These are phyloP conservation scores for Dendrobium huoshanense DNA, from an alignment of 106 monocot genomes.

Conservation along the genomic window DNA sequence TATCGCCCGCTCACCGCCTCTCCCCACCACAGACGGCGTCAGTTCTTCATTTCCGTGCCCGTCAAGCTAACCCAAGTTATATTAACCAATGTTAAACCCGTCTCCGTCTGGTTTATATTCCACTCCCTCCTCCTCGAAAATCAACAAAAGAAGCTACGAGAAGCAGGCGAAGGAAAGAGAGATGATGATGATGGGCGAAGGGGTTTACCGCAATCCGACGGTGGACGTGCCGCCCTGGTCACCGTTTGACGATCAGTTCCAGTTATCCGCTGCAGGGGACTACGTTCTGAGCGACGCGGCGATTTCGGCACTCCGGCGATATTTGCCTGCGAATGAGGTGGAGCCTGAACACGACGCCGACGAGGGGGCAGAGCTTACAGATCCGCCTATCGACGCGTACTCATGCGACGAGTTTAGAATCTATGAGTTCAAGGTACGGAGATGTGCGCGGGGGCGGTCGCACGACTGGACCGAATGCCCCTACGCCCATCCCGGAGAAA, in stretches of 20 bases:
- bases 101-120: neutral
- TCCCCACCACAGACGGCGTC: neutral
- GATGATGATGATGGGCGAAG: conserved; percentile 9
- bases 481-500: conserved; percentile 27
- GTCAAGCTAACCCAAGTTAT: neutral
- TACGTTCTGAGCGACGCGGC: neutral
- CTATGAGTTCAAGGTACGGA: conserved; percentile 32
- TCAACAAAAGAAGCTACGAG: neutral
- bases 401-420: conserved; percentile 31
- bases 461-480: conserved; percentile 45
- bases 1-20: too few relatives aligned
- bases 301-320: conserved; percentile 2
- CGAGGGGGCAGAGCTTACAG: neutral
- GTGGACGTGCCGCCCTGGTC: neutral
- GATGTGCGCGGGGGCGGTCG: conserved; percentile 23
- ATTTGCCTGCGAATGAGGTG: neutral
- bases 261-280: neutral
- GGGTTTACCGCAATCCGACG: conserved; percentile 1
- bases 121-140: neutral
- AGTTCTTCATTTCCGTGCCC: neutral
- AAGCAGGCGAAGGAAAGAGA: neutral
- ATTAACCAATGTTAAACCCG: neutral
- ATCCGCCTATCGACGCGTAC: conserved; percentile 8
- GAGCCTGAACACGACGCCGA: neutral
- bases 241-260: conserved; percentile 4